phyloP scores from a whole-genome alignment of 2,329 filamentous ascomycete genomes.

The Pestalotiopsis sp. region DNA sequence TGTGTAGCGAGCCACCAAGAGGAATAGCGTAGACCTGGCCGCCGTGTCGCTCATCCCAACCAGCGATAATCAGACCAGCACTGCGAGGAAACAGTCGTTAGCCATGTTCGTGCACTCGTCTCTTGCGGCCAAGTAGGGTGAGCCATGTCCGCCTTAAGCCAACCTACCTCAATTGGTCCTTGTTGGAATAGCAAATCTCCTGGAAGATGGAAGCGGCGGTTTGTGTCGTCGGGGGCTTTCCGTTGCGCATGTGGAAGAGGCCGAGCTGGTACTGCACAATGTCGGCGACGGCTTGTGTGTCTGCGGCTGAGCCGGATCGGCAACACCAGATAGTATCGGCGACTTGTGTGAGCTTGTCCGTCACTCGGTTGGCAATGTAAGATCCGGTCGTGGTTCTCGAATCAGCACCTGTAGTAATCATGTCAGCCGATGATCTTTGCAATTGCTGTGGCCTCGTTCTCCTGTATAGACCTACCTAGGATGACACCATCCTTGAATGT shows the following conservation, averaged over 20 bases:
- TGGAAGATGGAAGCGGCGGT: constrained; percentile 96
- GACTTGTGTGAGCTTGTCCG: constrained; percentile 97
- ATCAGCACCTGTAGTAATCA: constrained; percentile 69
- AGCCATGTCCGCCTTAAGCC: neutral
- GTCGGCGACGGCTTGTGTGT: constrained; percentile 96
- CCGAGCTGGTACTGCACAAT: constrained; percentile 97
- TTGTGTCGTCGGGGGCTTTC: constrained; percentile 89
- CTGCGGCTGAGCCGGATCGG: constrained; percentile 93
- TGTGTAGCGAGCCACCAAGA: constrained; percentile 94
- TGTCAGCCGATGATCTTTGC: neutral
- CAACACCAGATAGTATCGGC: constrained; percentile 99
- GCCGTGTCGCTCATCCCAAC: constrained; percentile 92
- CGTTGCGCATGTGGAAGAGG: constrained; percentile 88
- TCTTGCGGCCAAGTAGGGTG: neutral
- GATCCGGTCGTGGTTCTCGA: constrained; percentile 96
- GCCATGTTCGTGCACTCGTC: neutral
- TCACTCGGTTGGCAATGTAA: constrained; percentile 99
- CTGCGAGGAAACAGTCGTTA: constrained; percentile 45
- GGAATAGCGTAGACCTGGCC: constrained; percentile 98
- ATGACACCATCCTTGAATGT: constrained; percentile 99
- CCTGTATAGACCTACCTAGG: constrained; percentile 59
- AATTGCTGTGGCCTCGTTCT: neutral
- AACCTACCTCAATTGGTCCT: constrained; percentile 82
- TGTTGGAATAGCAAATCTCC: constrained; percentile 97
- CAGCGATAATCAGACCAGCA: constrained; percentile 97